These are phyloP conservation scores for Carex scoparia DNA, from an alignment of 176 grass and related monocot genomes.

Conservation along the genomic window DNA sequence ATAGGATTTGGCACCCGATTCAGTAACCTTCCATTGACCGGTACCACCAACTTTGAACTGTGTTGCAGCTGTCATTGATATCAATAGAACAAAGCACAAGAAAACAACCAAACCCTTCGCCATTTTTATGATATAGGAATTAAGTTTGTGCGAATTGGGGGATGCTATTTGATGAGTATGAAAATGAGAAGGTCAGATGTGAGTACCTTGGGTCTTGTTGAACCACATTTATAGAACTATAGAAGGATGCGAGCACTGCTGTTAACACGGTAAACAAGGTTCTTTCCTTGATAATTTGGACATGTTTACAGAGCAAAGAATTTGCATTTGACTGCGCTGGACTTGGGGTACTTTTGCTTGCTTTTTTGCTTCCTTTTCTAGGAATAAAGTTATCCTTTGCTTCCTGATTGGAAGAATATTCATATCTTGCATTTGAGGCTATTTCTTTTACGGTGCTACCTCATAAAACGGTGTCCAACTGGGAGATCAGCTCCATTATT, in stretches of 20 bases:
- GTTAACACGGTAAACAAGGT: constrained; percentile 12
- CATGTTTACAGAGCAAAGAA: constrained; percentile 28
- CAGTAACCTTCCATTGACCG: constrained; percentile 49
- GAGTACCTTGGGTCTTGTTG: background rate
- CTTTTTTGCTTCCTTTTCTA: constrained; percentile 13
- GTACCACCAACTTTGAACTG: constrained; percentile 74
- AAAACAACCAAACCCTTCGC: constrained; percentile 32
- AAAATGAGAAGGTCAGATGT: background rate
- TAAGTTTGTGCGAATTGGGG: background rate
- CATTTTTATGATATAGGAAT: constrained; percentile 22
- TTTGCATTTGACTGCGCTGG: background rate
- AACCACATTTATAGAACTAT: background rate
- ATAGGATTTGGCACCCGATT: constrained; percentile 33
- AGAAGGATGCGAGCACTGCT: constrained; percentile 13
- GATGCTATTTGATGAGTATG: background rate
- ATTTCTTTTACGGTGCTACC: background rate
- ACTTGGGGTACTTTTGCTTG: background rate
- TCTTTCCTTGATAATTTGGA: constrained; percentile 44
- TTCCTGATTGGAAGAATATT: constrained; percentile 36
- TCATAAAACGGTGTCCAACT: too few species aligned
- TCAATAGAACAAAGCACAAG: constrained; percentile 29
- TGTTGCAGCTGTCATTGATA: constrained; percentile 38
- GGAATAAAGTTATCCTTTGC: constrained; percentile 59
- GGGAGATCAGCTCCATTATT: too few species aligned
- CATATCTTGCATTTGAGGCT: constrained; percentile 34